Percentiles rank a stretch among this genome's conserved stretches.
phyloP scores from a whole-genome alignment of 331 rosid genomes.

The Quercus lobata region DNA sequence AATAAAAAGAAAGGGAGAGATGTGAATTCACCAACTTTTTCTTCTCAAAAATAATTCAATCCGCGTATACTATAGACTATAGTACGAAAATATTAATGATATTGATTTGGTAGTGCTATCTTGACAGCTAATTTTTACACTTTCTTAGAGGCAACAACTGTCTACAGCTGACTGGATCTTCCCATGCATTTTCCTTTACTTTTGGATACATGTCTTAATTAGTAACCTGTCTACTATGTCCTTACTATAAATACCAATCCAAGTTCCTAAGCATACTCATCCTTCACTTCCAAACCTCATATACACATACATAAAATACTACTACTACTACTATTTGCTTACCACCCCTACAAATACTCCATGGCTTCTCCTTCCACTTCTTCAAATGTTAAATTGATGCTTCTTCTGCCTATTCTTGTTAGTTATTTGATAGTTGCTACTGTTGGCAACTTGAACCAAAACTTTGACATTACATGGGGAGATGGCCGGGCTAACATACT shows the following conservation, averaged over 20 bases:
- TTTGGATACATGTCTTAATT: neutral
- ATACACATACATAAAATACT: neutral
- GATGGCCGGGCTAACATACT: slow-evolving; percentile 1
- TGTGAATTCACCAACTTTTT: neutral
- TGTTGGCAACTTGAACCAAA: neutral
- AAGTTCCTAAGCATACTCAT: neutral
- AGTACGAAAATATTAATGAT: no score
- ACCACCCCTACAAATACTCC: neutral
- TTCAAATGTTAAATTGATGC: neutral
- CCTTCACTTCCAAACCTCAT: neutral
- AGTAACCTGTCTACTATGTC: neutral
- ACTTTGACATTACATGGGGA: slow-evolving; percentile 3
- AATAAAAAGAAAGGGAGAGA: neutral
- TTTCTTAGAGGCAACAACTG: slow-evolving; percentile 2
- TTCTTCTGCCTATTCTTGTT: neutral
- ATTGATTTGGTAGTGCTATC: neutral
- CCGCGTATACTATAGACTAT: neutral
- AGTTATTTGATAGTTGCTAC: neutral
- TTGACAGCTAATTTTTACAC: neutral
- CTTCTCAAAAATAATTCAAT: neutral
- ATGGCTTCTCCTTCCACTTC: slow-evolving; percentile 9
- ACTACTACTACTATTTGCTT: no score
- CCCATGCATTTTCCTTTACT: neutral
- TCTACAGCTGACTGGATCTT: slow-evolving; percentile 17
- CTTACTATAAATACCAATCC: slow-evolving; percentile 6